Evolutionary conservation across 176 grass and related monocot genomes (phyloP).

Genomic region (Carex kokanica): DNA sequence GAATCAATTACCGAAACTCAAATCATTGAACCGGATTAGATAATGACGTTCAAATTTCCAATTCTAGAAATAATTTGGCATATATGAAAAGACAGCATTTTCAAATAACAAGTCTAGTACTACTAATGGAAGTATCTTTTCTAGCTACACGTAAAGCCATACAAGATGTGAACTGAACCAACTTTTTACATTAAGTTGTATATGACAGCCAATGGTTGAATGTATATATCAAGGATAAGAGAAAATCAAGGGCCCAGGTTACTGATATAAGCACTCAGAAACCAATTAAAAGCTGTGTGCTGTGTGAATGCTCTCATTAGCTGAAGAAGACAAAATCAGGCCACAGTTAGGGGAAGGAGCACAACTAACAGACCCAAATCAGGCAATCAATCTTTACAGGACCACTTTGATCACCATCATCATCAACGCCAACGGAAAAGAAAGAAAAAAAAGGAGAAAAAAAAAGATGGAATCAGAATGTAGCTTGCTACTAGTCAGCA

Average conservation of each 20-base stretch:
- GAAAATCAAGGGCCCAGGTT: background rate
- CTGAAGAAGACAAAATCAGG: background rate
- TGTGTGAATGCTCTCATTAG: conserved; percentile 2
- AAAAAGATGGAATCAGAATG: background rate
- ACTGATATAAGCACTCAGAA: background rate
- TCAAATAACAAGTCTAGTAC: background rate
- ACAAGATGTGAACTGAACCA: background rate
- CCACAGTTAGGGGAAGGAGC: background rate
- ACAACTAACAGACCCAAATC: conserved; percentile 15
- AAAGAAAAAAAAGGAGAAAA: background rate
- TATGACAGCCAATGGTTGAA: background rate
- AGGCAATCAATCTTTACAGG: conserved; percentile 6
- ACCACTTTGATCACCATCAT: conserved; percentile 24
- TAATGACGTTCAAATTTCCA: background rate
- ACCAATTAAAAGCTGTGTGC: background rate
- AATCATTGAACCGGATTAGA: background rate
- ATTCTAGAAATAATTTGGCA: background rate
- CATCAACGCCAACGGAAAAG: background rate
- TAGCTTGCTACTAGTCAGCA: conserved; percentile 7
- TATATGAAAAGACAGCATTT: background rate
- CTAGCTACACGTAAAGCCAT: background rate
- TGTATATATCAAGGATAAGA: background rate
- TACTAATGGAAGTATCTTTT: background rate
- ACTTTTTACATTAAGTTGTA: background rate
- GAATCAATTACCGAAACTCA: background rate